Evolutionary conservation across 2,329 filamentous ascomycete genomes (phyloP), one percentile per base, ranked within the genome.

Genomic region (Cyanodermella asteris): DNA sequence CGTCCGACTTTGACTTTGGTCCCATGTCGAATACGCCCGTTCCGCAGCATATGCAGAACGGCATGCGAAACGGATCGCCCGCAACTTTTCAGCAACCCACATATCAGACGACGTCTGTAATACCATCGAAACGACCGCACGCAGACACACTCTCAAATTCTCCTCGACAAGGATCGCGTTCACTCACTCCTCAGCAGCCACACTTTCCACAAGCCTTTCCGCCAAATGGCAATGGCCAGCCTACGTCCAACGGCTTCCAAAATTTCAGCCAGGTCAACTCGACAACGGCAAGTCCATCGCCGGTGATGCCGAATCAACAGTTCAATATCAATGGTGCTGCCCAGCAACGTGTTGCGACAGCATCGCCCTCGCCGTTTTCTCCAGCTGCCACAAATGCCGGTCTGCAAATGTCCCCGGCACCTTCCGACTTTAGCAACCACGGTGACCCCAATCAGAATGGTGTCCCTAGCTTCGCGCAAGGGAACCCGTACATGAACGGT

Each of bases 321-420:
- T 70, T 67, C 28, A 52, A 55, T 30, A 49, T 59, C 49, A 66
- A 75, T 41, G 63, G 63, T 38, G 69, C 74, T 9, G 71, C 72
- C 19, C 76, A 81, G 43, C n/a, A n/a, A n/a, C 61, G 81, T 41
- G 78, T 94, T 47, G 74, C 81, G 35, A 93, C 84, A 22, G 74
- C 80, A 21, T 94, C 87, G 16, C 84, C 87, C 4, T 84, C 87
- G 47, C 78, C 80, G 1, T 91, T 90, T 45, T 82, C 76, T 2
- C 75, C 76, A 10, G 70, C 71, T 29, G 61, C 64, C 16, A 72
- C 74, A 37, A 73, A 75, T 41, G 76, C 78, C 38, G 63, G 59
- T 18, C 50, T 63, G 10, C 75, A 82, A 41, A 62, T 72, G 31
- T 87, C 78, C 3, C 76, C 78, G 7, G 66, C 73, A 10, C 68